Base-by-base conservation (phyloP, 345 rosid species). In the Turritis glabra region DNA sequence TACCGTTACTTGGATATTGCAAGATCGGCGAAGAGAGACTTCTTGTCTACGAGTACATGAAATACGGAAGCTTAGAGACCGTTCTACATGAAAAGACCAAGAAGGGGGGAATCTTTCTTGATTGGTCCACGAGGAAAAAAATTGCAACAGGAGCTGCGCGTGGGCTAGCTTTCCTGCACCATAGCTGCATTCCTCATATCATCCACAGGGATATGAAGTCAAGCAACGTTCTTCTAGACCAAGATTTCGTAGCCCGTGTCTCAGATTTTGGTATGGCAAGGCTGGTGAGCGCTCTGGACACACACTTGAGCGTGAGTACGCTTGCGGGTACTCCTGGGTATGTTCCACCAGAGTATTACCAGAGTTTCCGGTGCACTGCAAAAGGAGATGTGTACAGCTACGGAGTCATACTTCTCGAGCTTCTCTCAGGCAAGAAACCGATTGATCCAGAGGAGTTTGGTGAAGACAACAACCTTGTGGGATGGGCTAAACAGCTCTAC, bases 251-350 rank as follows among this genome's bases (percentile, higher is more conserved):
- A 50, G 96, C 97, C 0, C 77, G 97, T 68, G 97, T 91, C 5
- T 94, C 98, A 0, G 98, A 94, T 84, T 94, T 94, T 9, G 98
- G 98, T 41, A 94, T 94, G 98, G 98, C 98, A 3, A 84, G 98
- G 84, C 82, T 88, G 10, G 85, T 94, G 91, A 88, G 85, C 37
- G 87, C 92, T 11, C 70, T 90, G 80, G 98, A 94, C 69, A 94
- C 98, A 2, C 98, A 94, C 71, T 72, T 94, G 80, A 92, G 97
- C 54, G 98, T 94, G 48, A 92, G 97, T 83, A 92, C 97, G 4
- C 80, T 94, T 38, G 97, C 97, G 0, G 98, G 98, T 53, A 94
- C 98, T 0, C 98, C 98, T 0, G 98, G 98, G 5, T 94, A 94
- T 67, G 98, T 94, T 22, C 98, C 98, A 60, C 98, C 98, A 0